A percentile compares a stretch with the other conserved stretches of the same genome.
Conservation (phyloP, 2,329 filamentous ascomycete species). For the Colletotrichum karsti region DNA sequence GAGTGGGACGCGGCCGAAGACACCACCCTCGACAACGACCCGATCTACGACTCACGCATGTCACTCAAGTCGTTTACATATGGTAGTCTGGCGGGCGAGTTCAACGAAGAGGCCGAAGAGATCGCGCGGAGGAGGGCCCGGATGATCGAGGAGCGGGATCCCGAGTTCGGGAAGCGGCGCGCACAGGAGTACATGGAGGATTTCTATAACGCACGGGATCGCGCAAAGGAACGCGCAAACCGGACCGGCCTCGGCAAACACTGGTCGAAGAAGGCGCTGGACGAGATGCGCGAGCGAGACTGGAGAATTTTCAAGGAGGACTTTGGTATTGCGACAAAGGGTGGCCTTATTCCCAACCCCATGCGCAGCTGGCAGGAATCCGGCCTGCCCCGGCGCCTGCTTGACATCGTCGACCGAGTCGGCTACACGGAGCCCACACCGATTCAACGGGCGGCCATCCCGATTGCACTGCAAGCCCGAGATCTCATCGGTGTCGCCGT, state of each 20-base stretch:
- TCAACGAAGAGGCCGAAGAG: constrained; percentile 64
- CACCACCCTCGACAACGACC: constrained; percentile 84
- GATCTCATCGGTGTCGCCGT: constrained; percentile 99
- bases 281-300: constrained; percentile 95
- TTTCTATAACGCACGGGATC: constrained; percentile 68
- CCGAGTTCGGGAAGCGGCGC: constrained; percentile 77
- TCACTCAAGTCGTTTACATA: constrained; percentile 43
- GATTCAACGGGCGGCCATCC: constrained; percentile 93
- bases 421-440: constrained; percentile 93
- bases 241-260: constrained; percentile 86
- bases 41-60: constrained; percentile 66
- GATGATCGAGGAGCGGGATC: constrained; percentile 78
- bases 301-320: constrained; percentile 99
- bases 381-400: constrained; percentile 75
- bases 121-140: constrained; percentile 67
- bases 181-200: constrained; percentile 86
- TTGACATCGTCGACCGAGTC: constrained; percentile 83
- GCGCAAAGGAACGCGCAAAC: constrained; percentile 76
- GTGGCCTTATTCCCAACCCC: constrained; percentile 89
- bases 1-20: constrained; percentile 97
- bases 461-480: constrained; percentile 89
- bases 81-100: constrained; percentile 59
- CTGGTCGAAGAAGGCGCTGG: constrained; percentile 92
- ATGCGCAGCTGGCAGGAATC: constrained; percentile 97
- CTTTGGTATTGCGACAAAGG: constrained; percentile 95